These are phyloP conservation scores for Fagopyrum esculentum DNA, from an alignment of 148 eudicot genomes.

Conservation along the genomic window DNA sequence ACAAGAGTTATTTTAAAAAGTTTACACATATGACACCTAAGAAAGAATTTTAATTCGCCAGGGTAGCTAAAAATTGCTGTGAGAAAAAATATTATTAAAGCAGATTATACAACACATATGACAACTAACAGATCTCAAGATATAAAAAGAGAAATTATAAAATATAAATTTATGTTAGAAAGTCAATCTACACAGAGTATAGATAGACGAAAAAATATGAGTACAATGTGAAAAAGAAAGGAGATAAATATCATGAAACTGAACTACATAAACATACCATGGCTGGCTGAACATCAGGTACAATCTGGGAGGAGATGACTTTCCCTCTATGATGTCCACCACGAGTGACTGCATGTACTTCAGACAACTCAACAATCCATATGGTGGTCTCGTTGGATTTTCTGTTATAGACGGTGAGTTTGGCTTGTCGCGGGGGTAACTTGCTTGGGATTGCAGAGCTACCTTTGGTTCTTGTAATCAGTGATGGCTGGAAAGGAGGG, in stretches of 20 bases:
- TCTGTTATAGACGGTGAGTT: constrained; percentile 55
- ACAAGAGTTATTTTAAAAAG: no score
- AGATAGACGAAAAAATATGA: not conserved
- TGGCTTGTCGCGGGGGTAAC: constrained; percentile 58
- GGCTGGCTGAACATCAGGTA: constrained; percentile 61
- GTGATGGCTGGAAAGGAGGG: constrained; percentile 59
- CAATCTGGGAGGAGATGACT: constrained; percentile 44
- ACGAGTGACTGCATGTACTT: constrained; percentile 61
- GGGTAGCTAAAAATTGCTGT: no score
- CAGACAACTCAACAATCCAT: constrained; percentile 52
- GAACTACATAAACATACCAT: constrained; percentile 32
- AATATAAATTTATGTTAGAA: not conserved
- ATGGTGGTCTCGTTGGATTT: constrained; percentile 58
- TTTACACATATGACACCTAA: no score
- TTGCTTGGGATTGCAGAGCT: constrained; percentile 44
- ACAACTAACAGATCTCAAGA: no score
- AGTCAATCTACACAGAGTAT: not conserved
- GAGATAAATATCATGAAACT: not conserved
- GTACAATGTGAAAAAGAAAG: not conserved
- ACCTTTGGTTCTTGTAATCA: constrained; percentile 52
- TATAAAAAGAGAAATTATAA: not conserved
- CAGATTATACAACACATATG: no score
- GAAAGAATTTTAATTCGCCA: no score
- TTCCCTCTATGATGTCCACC: constrained; percentile 68
- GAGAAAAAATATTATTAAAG: no score